These are phyloP conservation scores for Vicia faba DNA, from an alignment of 306 rosid genomes.

Conservation along the genomic window DNA sequence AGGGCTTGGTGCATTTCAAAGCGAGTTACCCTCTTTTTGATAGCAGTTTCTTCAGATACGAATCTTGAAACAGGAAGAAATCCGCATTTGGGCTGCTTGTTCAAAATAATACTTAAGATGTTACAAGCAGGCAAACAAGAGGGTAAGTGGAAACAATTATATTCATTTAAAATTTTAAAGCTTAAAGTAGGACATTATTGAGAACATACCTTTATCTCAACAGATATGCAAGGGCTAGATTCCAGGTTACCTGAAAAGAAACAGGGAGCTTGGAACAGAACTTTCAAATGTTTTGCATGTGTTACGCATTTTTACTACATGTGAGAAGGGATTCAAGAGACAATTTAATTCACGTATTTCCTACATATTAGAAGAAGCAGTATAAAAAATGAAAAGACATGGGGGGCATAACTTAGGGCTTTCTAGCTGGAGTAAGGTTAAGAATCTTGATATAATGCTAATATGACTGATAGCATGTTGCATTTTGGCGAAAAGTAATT, in stretches of 20 bases:
- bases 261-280: conserved; percentile 22
- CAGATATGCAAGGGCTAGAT: conserved; percentile 66
- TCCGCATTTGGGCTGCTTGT: conserved; percentile 89
- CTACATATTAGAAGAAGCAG: conserved; percentile 2
- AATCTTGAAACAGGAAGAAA: conserved; percentile 81
- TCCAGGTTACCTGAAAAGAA: conserved; percentile 58
- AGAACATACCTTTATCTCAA: conserved; percentile 83
- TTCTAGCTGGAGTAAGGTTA: conserved; percentile 21
- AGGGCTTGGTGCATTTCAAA: conserved; percentile 94
- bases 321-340: no score
- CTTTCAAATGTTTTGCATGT: conserved; percentile 22
- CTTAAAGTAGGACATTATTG: neutral
- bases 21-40: conserved; percentile 71
- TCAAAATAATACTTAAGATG: conserved; percentile 28
- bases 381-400: neutral
- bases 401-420: neutral
- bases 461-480: no score
- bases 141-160: conserved; percentile 10
- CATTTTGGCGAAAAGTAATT: no score
- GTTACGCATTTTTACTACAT: no score
- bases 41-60: conserved; percentile 65
- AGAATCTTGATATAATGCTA: conserved; percentile 8
- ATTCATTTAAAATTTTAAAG: conserved; percentile 31
- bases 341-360: neutral
- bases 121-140: conserved; percentile 15